Base-by-base conservation (phyloP, 73 alveolate genomes). In the Blepharisma stoltei region DNA sequence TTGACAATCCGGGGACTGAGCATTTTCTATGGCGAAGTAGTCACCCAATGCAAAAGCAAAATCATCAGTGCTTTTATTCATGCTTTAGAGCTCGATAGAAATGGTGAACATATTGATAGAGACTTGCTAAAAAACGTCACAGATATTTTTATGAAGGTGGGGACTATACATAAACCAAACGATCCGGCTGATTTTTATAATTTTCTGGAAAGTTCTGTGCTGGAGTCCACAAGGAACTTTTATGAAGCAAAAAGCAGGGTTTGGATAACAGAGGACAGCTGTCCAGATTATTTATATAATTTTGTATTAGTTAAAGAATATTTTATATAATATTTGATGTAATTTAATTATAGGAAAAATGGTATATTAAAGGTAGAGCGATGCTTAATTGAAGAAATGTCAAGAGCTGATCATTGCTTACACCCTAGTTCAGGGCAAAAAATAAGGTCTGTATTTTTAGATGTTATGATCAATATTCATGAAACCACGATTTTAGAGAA, bases 241-340 rank as follows among this genome's bases (percentile, higher is more conserved):
- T 78, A 77, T 32, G 8, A 55, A 45, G 41, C 47, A 54, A 20
- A 77, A 48, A 45, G 77, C 6, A 25, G 55, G 6, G 78, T 23
- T 18, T 54, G 79, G 41, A 54, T 81, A 47, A 23, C 25, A 18
- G 38, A 37, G 14, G 86, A 81, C 45, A 46, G 82, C 38, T 48
- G 78, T 6, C 43, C 89, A 20, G 89, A 82, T 38, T 76, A 76
- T 18, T 55, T 82, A 20, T n/a, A n/a, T n/a, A n/a, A n/a, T n/a
- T n/a, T n/a, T n/a, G n/a, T n/a, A n/a, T n/a, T n/a, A n/a, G n/a
- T n/a, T n/a, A n/a, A n/a, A n/a, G n/a, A n/a, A n/a, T n/a, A n/a
- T n/a, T n/a, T n/a, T n/a, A n/a, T n/a, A n/a, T n/a, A n/a, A n/a
- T n/a, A n/a, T n/a, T n/a, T n/a, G n/a, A n/a, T n/a, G n/a, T n/a